These are phyloP conservation scores for Mrakiaceae sp. DNA, from an alignment of 1,284 basidiomycete species.

Conservation along the genomic window DNA sequence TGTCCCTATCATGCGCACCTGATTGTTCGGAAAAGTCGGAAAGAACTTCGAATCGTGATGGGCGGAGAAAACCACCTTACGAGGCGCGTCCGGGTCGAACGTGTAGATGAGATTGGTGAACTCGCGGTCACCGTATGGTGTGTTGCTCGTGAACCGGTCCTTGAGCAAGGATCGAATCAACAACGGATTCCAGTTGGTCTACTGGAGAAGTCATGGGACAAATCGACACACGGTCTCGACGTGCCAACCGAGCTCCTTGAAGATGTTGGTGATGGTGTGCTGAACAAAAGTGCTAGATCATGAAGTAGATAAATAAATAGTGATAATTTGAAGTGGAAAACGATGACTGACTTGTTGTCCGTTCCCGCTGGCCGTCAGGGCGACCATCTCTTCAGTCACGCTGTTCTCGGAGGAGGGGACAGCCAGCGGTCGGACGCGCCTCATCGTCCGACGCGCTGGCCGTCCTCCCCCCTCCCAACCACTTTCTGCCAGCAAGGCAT, in stretches of 20 bases:
- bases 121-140: slow-evolving; percentile 66
- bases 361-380: slow-evolving; percentile 27
- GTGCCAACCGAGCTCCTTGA: slow-evolving; percentile 68
- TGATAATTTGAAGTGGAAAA: not conserved
- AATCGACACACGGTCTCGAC: slow-evolving; percentile 47
- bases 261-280: slow-evolving; percentile 57
- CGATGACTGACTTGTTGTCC: slow-evolving; percentile 28
- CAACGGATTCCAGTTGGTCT: no score
- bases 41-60: slow-evolving; percentile 97
- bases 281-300: slow-evolving; percentile 59
- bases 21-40: slow-evolving; percentile 52
- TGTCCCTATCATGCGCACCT: slow-evolving; percentile 41
- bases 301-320: not conserved
- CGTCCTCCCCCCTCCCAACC: not conserved
- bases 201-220: not conserved
- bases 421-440: no score
- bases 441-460: not conserved
- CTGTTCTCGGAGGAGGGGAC: no score
- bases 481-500: slow-evolving; percentile 1
- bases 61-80: slow-evolving; percentile 76
- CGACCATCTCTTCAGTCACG: no score
- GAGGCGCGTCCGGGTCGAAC: slow-evolving; percentile 71
- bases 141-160: slow-evolving; percentile 64
- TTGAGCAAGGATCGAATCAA: slow-evolving; percentile 13
- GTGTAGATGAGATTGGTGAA: slow-evolving; percentile 94